phyloP scores from a whole-genome alignment of 129 eudicot genomes.

The Lactuca saligna region DNA sequence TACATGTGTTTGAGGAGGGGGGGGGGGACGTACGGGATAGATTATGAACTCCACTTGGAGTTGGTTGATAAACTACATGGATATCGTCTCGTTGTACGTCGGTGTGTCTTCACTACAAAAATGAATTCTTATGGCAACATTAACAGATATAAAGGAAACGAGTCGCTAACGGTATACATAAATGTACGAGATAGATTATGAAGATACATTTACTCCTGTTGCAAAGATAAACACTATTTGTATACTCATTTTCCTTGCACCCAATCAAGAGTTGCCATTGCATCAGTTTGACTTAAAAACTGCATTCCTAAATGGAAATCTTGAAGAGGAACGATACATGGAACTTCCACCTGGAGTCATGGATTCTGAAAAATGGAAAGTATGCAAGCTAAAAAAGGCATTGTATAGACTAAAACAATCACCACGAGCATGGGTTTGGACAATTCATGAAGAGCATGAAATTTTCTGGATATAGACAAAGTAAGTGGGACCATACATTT shows the following conservation, averaged over 20 bases:
- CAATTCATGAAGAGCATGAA: not conserved
- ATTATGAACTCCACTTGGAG: too few relatives aligned
- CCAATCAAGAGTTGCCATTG: slow-evolving; percentile 8
- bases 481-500: not conserved
- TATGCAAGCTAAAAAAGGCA: slow-evolving; percentile 19
- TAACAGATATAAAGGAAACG: too few relatives aligned
- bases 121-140: too few relatives aligned
- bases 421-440: not conserved
- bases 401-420: not conserved
- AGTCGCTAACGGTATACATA: too few relatives aligned
- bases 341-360: slow-evolving; percentile 17
- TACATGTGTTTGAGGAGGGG: too few relatives aligned
- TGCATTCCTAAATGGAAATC: too few relatives aligned
- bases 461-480: not conserved
- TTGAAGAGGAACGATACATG: not conserved
- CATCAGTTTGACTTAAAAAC: not conserved
- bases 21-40: too few relatives aligned
- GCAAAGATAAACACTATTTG: slow-evolving; percentile 15
- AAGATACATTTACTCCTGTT: not conserved
- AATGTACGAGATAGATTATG: too few relatives aligned
- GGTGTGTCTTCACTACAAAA: too few relatives aligned
- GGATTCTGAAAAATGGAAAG: not conserved
- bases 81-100: too few relatives aligned
- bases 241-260: slow-evolving; percentile 1
- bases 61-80: too few relatives aligned